Conservation (phyloP, 805 yeast species). For the Priceomyces castillae region DNA sequence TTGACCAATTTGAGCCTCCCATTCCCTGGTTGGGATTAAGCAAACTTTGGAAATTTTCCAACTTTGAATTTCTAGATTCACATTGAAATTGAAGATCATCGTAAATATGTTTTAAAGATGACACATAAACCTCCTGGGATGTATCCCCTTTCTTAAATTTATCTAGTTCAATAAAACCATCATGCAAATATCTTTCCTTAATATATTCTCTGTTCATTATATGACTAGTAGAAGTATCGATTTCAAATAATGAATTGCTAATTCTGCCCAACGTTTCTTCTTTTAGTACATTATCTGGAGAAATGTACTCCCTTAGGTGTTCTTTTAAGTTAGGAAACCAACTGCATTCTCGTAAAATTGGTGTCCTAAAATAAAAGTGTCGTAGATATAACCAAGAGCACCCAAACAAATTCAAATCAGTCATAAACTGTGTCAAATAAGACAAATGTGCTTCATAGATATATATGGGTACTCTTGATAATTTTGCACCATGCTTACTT, state of each 20-base stretch:
- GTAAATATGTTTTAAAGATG: constrained; percentile 55
- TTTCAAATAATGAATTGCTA: constrained; percentile 63
- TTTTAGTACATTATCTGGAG: constrained; percentile 28
- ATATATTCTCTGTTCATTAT: constrained; percentile 55
- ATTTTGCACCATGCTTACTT: neutral
- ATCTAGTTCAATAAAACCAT: constrained; percentile 42
- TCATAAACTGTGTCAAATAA: constrained; percentile 66
- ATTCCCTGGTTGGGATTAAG: constrained; percentile 16
- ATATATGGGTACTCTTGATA: constrained; percentile 3
- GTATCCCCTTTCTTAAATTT: constrained; percentile 6
- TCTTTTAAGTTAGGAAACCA: constrained; percentile 11
- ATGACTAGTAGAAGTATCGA: constrained; percentile 63
- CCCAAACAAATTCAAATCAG: constrained; percentile 82
- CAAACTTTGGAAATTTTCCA: constrained; percentile 8
- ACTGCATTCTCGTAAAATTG: constrained; percentile 31
- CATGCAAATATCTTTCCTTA: constrained; percentile 48
- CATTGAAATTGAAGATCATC: constrained; percentile 57
- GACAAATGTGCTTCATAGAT: constrained; percentile 80
- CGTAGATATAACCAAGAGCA: constrained; percentile 69
- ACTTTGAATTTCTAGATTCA: constrained; percentile 27
- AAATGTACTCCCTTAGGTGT: constrained; percentile 19
- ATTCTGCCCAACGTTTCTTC: constrained; percentile 43
- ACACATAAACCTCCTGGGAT: constrained; percentile 25
- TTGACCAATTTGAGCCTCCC: constrained; percentile 29
- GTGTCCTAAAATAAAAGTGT: constrained; percentile 53